These are phyloP conservation scores for Suhomyces sp. DNA, from an alignment of 805 yeast species.

Conservation along the genomic window DNA sequence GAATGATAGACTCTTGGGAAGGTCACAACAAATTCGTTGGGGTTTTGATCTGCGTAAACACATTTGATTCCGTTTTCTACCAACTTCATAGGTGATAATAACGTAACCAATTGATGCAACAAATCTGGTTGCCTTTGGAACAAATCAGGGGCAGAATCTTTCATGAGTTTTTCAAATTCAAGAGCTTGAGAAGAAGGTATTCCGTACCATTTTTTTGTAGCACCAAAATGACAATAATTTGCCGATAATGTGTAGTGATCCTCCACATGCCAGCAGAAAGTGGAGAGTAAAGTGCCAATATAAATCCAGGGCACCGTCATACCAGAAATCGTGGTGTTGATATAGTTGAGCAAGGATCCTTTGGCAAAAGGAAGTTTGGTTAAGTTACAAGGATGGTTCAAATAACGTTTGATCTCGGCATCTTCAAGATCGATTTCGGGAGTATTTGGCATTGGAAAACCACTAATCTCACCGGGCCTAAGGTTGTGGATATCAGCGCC, in stretches of 20 bases:
- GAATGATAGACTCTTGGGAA: slow-evolving; percentile 47
- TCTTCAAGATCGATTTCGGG: slow-evolving; percentile 18
- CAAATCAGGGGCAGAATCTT: slow-evolving; percentile 70
- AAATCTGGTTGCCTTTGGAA: slow-evolving; percentile 85
- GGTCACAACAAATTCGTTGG: slow-evolving; percentile 53
- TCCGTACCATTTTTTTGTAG: slow-evolving; percentile 91
- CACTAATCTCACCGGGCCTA: slow-evolving; percentile 65
- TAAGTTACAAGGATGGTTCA: slow-evolving; percentile 71
- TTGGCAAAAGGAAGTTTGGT: slow-evolving; percentile 67
- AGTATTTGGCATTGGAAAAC: slow-evolving; percentile 57
- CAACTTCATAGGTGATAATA: slow-evolving; percentile 67
- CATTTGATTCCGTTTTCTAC: slow-evolving; percentile 45
- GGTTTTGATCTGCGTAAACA: slow-evolving; percentile 62
- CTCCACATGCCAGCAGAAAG: slow-evolving; percentile 97
- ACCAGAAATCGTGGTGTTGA: slow-evolving; percentile 74
- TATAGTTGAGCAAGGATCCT: slow-evolving; percentile 67
- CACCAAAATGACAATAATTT: slow-evolving; percentile 88
- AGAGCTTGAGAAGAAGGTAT: slow-evolving; percentile 70
- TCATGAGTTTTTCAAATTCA: slow-evolving; percentile 64
- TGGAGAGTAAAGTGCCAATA: slow-evolving; percentile 83
- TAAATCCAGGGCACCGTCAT: slow-evolving; percentile 97
- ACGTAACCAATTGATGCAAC: slow-evolving; percentile 79
- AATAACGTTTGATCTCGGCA: slow-evolving; percentile 32
- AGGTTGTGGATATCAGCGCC: slow-evolving; percentile 83
- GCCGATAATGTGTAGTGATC: slow-evolving; percentile 91